Percentiles rank a stretch among this genome's conserved stretches.
Evolutionary conservation across 1,284 basidiomycete species (phyloP).

Genomic region (Peniophora sp.): DNA sequence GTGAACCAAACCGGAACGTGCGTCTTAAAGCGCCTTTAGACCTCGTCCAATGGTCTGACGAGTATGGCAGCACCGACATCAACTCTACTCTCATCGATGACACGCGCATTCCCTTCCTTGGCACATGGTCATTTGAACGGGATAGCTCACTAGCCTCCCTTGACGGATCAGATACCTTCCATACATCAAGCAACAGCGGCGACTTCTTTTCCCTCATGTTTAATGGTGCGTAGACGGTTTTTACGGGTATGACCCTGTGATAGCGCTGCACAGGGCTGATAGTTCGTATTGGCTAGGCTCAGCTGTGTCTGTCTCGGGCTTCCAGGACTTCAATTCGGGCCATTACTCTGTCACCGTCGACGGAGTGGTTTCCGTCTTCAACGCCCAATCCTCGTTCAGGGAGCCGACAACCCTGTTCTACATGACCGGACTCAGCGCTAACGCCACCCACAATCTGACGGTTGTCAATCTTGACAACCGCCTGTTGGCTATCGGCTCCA

Average conservation of each 20-base stretch:
- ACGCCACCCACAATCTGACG: slow-evolving; percentile 37
- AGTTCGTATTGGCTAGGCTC: slow-evolving; percentile 32
- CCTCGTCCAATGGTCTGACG: no score
- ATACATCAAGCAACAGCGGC: slow-evolving; percentile 38
- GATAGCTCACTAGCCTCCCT: slow-evolving; percentile 16
- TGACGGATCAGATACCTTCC: slow-evolving; percentile 20
- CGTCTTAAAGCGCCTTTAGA: no score
- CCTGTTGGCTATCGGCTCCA: slow-evolving; percentile 30
- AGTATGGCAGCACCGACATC: slow-evolving; percentile 18
- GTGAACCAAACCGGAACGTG: slow-evolving; percentile 9
- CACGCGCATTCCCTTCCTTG: slow-evolving; percentile 34
- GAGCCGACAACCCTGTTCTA: slow-evolving; percentile 47
- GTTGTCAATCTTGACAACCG: slow-evolving; percentile 50
- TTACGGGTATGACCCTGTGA: neutral
- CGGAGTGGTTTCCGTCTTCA: slow-evolving; percentile 30
- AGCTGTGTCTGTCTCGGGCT: slow-evolving; percentile 49
- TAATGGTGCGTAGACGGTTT: slow-evolving; percentile 32
- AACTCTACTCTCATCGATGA: slow-evolving; percentile 29
- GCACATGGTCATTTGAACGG: slow-evolving; percentile 38
- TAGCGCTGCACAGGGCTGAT: neutral
- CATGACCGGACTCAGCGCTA: slow-evolving; percentile 49
- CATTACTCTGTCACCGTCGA: slow-evolving; percentile 57
- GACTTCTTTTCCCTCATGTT: slow-evolving; percentile 40
- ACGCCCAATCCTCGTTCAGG: slow-evolving; percentile 45
- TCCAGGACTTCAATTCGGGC: slow-evolving; percentile 42